Base-by-base conservation (phyloP, 2,329 filamentous ascomycete species). In the Ceratocystis albifundus region DNA sequence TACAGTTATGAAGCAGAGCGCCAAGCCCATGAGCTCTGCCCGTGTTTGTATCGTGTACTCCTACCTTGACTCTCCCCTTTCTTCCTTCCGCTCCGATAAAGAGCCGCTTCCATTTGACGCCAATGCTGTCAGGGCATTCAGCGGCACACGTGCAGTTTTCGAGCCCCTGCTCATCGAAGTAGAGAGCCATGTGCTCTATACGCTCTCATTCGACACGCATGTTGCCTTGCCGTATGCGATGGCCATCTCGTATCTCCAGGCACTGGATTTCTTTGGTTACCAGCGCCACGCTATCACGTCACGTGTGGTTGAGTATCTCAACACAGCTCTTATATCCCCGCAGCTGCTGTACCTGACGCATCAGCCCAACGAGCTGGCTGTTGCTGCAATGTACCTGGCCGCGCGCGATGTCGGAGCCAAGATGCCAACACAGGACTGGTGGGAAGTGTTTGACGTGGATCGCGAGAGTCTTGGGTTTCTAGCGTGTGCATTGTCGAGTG, bases 391-490 rank as follows among this genome's bases (percentile, higher is more conserved):
- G 41, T 99, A 97, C 74, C 84, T 90, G n/a, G 89, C 93, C 0
- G 88, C 90, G 0, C 82, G 87, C 57, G 91, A 97, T 70, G 74
- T 84, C 0, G 86, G 82, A 0, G 84, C 88, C 12, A 91, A 89
- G 74, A 81, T 96, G 76, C 90, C 93, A 0, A 88, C 88, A 69
- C 84, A 83, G 61, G 87, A 90, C 69, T 99, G 94, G 94, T 99
- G 94, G 94, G 92, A 96, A 75, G 90, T 97, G 0, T 97, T 97
- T 74, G 94, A 99, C 75, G 89, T 94, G 6, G 92, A 96, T 72
- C 82, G 94, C 63, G 94, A 99, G 78, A 91, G 96, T 74, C 80
- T 99, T 45, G 94, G 94, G 0, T 97, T 97, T 71, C 76, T 97
- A 67, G 91, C 96, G 2, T 89, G 96, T 10, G 91, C 82, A 0